phyloP scores from a whole-genome alignment of 441 rosid species.

The Erodium chrysanthum region DNA sequence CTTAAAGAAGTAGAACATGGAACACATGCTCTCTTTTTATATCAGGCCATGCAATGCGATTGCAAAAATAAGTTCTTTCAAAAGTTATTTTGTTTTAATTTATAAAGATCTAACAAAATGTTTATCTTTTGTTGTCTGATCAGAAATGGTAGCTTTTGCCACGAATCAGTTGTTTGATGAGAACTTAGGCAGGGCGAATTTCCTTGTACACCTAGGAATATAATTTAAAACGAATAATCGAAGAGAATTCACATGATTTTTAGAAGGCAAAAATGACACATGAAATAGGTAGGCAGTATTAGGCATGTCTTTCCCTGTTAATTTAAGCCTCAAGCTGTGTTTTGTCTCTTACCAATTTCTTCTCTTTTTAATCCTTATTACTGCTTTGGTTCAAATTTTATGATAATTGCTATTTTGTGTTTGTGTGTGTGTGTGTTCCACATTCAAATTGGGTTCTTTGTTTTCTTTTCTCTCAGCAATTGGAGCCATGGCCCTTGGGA shows the following conservation, averaged over 20 bases:
- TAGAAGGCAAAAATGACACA: background rate
- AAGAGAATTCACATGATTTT: background rate
- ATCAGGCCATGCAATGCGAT: too few relatives aligned
- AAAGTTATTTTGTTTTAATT: background rate
- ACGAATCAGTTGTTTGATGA: background rate
- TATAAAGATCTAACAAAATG: background rate
- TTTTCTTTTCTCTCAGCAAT: background rate
- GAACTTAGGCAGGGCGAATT: background rate
- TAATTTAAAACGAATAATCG: background rate
- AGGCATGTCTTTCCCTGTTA: background rate
- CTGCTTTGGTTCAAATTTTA: background rate
- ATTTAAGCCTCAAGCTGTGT: background rate
- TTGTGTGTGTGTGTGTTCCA: background rate
- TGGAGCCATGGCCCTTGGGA: background rate
- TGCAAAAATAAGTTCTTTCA: too few relatives aligned
- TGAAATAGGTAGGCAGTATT: background rate
- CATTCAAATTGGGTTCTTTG: background rate
- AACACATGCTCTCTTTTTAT: background rate
- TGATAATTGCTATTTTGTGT: background rate
- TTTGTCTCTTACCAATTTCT: background rate
- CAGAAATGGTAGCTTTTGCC: background rate
- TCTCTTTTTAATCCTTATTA: background rate
- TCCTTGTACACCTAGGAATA: background rate
- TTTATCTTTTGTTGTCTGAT: background rate
- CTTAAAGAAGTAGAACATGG: background rate